These are phyloP conservation scores for Eremothecium cymbalariae DNA, from an alignment of 1,139 yeast species.

Conservation along the genomic window DNA sequence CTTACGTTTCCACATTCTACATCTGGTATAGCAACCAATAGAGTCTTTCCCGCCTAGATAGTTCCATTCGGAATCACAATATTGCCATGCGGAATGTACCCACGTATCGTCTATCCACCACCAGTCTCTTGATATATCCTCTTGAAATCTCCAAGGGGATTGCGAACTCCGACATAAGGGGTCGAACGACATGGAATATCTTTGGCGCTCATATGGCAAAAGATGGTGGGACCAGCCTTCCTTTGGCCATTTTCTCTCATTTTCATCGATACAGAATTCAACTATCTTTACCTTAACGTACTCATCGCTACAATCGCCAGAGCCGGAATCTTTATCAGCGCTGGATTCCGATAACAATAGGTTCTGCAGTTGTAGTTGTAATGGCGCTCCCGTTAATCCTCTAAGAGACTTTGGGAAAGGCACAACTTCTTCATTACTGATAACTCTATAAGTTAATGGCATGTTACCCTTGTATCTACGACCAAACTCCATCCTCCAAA, in stretches of 20 bases:
- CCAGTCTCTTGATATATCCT: conserved; percentile 20
- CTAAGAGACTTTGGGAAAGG: conserved; percentile 15
- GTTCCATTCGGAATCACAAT: conserved; percentile 25
- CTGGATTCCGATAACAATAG: conserved; percentile 8
- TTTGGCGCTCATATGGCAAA: conserved; percentile 23
- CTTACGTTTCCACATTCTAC: conserved; percentile 23
- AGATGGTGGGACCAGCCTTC: conserved; percentile 21
- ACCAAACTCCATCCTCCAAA: no score
- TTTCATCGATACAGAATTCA: conserved; percentile 21
- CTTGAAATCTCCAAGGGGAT: conserved; percentile 21
- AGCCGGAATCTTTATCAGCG: conserved; percentile 6
- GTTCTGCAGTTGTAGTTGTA: conserved; percentile 14
- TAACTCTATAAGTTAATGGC: conserved; percentile 1
- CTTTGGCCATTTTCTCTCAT: conserved; percentile 28
- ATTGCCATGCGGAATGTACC: conserved; percentile 24
- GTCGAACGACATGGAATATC: conserved; percentile 12
- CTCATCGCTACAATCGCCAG: conserved; percentile 16
- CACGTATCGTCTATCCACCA: conserved; percentile 27
- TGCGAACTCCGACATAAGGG: conserved; percentile 6
- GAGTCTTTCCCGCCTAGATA: conserved; percentile 22
- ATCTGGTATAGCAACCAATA: conserved; percentile 25
- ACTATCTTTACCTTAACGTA: conserved; percentile 10
- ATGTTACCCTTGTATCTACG: no score
- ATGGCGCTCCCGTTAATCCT: conserved; percentile 10
- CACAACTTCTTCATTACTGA: conserved; percentile 8